These are phyloP conservation scores for Boletus reticuloceps DNA, from an alignment of 768 basidiomycete genomes.

Conservation along the genomic window DNA sequence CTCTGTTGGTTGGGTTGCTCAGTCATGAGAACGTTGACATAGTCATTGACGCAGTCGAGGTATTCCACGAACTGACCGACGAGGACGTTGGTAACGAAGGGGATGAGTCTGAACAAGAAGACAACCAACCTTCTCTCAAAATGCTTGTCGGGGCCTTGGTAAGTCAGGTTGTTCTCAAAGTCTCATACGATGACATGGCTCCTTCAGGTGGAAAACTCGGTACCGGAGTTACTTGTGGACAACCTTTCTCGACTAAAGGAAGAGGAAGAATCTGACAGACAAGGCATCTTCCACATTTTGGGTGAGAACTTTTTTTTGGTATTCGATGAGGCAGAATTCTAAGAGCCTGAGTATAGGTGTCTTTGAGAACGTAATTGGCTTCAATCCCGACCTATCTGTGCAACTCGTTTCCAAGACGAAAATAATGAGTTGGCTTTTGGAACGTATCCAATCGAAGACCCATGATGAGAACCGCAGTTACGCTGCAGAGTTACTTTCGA, in stretches of 20 bases:
- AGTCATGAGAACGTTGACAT: conserved; percentile 98
- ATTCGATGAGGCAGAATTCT: neutral
- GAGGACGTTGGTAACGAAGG: conserved; percentile 87
- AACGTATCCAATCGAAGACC: conserved; percentile 64
- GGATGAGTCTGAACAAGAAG: conserved; percentile 61
- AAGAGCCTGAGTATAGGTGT: conserved; percentile 51
- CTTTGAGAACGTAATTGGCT: conserved; percentile 89
- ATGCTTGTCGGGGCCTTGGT: conserved; percentile 76
- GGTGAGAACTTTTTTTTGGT: conserved; percentile 41
- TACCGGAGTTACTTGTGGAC: conserved; percentile 85
- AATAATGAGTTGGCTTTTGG: conserved; percentile 75
- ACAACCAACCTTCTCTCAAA: conserved; percentile 65
- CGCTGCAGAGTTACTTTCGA: conserved; percentile 90
- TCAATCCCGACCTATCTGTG: conserved; percentile 73
- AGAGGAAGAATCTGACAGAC: conserved; percentile 83
- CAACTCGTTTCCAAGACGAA: conserved; percentile 72
- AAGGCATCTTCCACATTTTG: conserved; percentile 92
- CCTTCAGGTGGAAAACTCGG: conserved; percentile 72
- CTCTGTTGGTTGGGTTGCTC: conserved; percentile 77
- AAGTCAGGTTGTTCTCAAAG: conserved; percentile 28
- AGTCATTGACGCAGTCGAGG: conserved; percentile 90
- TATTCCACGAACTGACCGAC: conserved; percentile 92
- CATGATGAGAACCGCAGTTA: conserved; percentile 94
- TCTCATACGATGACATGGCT: conserved; percentile 2
- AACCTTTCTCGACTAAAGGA: conserved; percentile 90